phyloP scores from a whole-genome alignment of 352 stramenopile species.

The Thalassiosira exigua region DNA sequence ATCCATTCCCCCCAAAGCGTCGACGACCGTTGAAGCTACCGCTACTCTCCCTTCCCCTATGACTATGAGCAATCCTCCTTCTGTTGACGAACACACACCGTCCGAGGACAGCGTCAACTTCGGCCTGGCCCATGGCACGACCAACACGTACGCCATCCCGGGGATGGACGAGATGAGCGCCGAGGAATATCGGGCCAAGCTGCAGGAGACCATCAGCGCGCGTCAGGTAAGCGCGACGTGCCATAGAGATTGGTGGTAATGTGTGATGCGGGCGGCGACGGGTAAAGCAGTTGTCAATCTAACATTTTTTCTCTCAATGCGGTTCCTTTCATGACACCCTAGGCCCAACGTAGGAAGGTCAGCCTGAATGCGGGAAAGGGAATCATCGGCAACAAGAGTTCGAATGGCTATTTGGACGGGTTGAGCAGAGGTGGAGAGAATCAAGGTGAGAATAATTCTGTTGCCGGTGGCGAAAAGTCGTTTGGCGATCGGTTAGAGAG shows the following conservation, averaged over 20 bases:
- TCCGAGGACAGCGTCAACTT: conserved; percentile 59
- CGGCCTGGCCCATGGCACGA: conserved; percentile 66
- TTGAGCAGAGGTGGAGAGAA: conserved; percentile 12
- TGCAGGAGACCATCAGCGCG: conserved; percentile 64
- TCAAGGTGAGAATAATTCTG: conserved; percentile 8
- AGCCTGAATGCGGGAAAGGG: conserved; percentile 5
- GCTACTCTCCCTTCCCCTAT: no score
- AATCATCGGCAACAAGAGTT: conserved; percentile 28
- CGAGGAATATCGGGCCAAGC: conserved; percentile 73
- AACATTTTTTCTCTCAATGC: neutral
- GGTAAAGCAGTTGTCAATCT: conserved; percentile 1
- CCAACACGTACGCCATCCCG: conserved; percentile 77
- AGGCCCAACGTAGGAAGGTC: conserved; percentile 9
- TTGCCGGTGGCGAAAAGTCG: neutral
- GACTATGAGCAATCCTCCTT: no score
- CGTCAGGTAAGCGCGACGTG: conserved; percentile 54
- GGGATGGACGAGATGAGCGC: conserved; percentile 81
- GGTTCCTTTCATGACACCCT: neutral
- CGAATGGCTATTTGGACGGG: conserved; percentile 19
- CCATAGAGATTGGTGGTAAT: conserved; percentile 13
- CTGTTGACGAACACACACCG: neutral
- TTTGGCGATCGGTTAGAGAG: neutral
- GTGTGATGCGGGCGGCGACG: neutral
- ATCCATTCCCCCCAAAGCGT: no score
- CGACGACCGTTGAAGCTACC: no score